A percentile compares a stretch with the other conserved stretches of the same genome.
Evolutionary conservation across 2,329 filamentous ascomycete species (phyloP).

Genomic region (Ceratocystis lukuohia): DNA sequence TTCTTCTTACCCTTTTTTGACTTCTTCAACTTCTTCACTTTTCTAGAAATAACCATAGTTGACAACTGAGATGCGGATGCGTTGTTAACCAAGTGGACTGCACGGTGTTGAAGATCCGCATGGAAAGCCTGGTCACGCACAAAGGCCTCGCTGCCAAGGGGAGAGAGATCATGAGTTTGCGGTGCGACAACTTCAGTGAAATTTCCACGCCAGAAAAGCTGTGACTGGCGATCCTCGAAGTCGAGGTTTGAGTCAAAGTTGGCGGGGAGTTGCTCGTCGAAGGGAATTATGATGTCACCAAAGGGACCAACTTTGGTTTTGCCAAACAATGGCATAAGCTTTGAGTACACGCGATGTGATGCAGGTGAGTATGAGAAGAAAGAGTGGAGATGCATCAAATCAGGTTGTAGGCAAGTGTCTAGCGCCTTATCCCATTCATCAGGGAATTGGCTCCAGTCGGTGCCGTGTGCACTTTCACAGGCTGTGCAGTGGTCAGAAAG

Average conservation of each 20-base stretch:
- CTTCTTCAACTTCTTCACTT: slow-evolving; percentile 26
- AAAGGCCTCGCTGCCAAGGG: slow-evolving; percentile 34
- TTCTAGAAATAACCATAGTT: slow-evolving; percentile 41
- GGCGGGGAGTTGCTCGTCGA: slow-evolving; percentile 26
- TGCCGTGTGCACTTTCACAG: slow-evolving; percentile 36
- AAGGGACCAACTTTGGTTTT: slow-evolving; percentile 59
- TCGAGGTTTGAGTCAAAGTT: slow-evolving; percentile 28
- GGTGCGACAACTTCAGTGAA: slow-evolving; percentile 12
- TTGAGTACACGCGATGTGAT: slow-evolving; percentile 45
- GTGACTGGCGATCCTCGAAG: slow-evolving; percentile 50
- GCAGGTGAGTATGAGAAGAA: slow-evolving; percentile 52
- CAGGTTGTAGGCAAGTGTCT: slow-evolving; percentile 63
- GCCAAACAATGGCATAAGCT: slow-evolving; percentile 63
- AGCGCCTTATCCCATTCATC: slow-evolving; percentile 50
- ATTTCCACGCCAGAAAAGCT: slow-evolving; percentile 58
- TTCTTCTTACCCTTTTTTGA: background rate
- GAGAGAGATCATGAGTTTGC: slow-evolving; percentile 4
- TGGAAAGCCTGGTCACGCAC: slow-evolving; percentile 43
- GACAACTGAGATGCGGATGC: slow-evolving; percentile 39
- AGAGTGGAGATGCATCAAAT: slow-evolving; percentile 56
- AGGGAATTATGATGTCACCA: slow-evolving; percentile 62
- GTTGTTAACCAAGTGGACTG: slow-evolving; percentile 55
- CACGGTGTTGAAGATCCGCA: slow-evolving; percentile 54
- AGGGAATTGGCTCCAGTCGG: slow-evolving; percentile 45
- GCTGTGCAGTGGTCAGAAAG: slow-evolving; percentile 12